phyloP scores from a whole-genome alignment of 805 yeast genomes.

The Hermanozyma aechmeae region DNA sequence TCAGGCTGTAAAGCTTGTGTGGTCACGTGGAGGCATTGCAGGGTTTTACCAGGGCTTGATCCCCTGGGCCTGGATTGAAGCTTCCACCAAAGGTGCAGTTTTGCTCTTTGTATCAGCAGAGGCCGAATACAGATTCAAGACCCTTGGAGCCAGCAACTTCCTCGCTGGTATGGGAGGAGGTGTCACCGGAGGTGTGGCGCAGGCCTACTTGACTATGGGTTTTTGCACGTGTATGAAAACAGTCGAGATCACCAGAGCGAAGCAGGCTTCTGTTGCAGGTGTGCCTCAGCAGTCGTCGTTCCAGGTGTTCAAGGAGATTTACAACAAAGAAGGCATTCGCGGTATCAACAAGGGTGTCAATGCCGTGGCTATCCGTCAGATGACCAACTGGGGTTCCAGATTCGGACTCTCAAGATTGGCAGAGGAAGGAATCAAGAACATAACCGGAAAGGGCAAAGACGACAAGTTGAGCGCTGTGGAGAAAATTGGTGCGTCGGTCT shows the following conservation, averaged over 20 bases:
- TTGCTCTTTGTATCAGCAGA: slow-evolving; percentile 87
- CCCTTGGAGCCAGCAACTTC: slow-evolving; percentile 56
- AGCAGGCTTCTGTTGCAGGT: slow-evolving; percentile 60
- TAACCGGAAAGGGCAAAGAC: slow-evolving; percentile 46
- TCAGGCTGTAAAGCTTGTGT: slow-evolving; percentile 64
- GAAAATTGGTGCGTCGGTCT: slow-evolving; percentile 73
- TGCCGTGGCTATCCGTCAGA: slow-evolving; percentile 97
- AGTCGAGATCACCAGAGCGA: slow-evolving; percentile 89
- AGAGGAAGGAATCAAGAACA: slow-evolving; percentile 68
- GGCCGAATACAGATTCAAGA: slow-evolving; percentile 69
- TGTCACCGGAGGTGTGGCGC: slow-evolving; percentile 91
- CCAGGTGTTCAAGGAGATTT: slow-evolving; percentile 81
- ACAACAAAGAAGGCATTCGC: slow-evolving; percentile 74
- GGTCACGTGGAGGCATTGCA: slow-evolving; percentile 86
- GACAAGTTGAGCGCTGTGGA: slow-evolving; percentile 66
- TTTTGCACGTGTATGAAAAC: slow-evolving; percentile 99
- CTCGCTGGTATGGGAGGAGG: slow-evolving; percentile 93
- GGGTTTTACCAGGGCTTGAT: slow-evolving; percentile 97
- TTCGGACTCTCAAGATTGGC: slow-evolving; percentile 89
- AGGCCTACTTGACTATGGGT: slow-evolving; percentile 94
- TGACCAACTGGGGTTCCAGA: slow-evolving; percentile 99
- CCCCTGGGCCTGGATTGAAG: slow-evolving; percentile 99
- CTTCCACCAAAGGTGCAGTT: slow-evolving; percentile 98
- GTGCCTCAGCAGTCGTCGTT: slow-evolving; percentile 61
- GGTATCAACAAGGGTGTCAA: slow-evolving; percentile 98